Conservation (phyloP, 805 yeast species). For the Torulaspora gathmanii region DNA sequence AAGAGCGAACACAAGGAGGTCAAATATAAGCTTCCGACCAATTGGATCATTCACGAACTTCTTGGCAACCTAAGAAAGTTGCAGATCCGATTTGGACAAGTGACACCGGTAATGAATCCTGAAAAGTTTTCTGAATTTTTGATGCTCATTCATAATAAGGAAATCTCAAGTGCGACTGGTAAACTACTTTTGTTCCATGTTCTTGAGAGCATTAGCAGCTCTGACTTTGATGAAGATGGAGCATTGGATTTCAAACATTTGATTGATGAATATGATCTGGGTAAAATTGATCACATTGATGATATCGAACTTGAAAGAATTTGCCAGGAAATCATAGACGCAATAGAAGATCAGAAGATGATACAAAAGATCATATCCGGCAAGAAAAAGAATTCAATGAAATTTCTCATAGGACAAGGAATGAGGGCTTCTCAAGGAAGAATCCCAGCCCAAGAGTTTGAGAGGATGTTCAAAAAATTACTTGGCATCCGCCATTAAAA, state of each 20-base stretch:
- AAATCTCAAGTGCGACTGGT: slow-evolving; percentile 63
- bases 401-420: slow-evolving; percentile 76
- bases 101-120: slow-evolving; percentile 36
- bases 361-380: slow-evolving; percentile 55
- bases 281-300: slow-evolving; percentile 32
- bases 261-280: slow-evolving; percentile 52
- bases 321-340: slow-evolving; percentile 44
- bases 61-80: slow-evolving; percentile 62
- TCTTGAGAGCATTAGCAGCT: slow-evolving; percentile 45
- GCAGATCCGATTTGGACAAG: slow-evolving; percentile 35
- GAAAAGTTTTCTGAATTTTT: slow-evolving; percentile 52
- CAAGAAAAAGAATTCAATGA: slow-evolving; percentile 58
- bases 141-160: slow-evolving; percentile 41
- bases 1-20: slow-evolving; percentile 12
- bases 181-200: slow-evolving; percentile 60
- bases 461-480: slow-evolving; percentile 33
- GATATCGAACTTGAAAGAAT: slow-evolving; percentile 37
- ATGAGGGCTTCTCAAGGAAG: slow-evolving; percentile 75
- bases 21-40: slow-evolving; percentile 45
- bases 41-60: slow-evolving; percentile 81
- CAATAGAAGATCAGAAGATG: slow-evolving; percentile 44
- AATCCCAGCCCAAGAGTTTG: slow-evolving; percentile 37
- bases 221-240: slow-evolving; percentile 10
- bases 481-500: slow-evolving; percentile 10
- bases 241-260: slow-evolving; percentile 38